Conservation (phyloP, 1,139 yeast genomes). For the Taphrina confusa region DNA sequence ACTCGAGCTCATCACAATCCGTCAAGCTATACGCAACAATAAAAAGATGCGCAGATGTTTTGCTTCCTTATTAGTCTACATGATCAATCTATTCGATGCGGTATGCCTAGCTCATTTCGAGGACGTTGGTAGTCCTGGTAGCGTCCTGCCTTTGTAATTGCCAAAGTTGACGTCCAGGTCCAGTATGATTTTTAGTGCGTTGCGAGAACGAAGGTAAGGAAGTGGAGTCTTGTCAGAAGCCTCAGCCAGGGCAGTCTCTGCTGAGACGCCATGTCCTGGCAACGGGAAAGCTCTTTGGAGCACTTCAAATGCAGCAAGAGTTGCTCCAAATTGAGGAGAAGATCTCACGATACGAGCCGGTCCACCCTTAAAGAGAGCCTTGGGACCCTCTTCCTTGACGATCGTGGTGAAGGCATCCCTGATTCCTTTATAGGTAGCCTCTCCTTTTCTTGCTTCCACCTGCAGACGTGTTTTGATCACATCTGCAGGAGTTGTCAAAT, state of each 20-base stretch:
- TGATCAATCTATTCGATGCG: constrained; percentile 1
- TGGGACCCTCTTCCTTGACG: constrained; percentile 70
- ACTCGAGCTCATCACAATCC: too few species aligned
- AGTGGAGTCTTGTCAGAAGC: constrained; percentile 43
- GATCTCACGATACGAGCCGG: constrained; percentile 92
- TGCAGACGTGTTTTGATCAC: constrained; percentile 95
- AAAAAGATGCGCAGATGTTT: too few species aligned
- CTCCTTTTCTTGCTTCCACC: constrained; percentile 77
- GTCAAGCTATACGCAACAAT: too few species aligned
- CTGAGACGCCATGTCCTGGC: constrained; percentile 49
- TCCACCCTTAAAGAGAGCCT: constrained; percentile 94
- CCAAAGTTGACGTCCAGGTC: constrained; percentile 55
- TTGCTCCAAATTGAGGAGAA: constrained; percentile 96
- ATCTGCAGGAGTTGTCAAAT: constrained; percentile 74
- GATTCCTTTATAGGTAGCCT: constrained; percentile 73
- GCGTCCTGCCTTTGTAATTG: constrained; percentile 19
- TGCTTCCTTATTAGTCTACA: constrained; percentile 4
- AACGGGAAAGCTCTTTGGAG: constrained; percentile 65
- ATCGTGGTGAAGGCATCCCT: constrained; percentile 74
- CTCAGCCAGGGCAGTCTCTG: constrained; percentile 41
- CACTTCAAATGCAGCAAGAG: constrained; percentile 91
- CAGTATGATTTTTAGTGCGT: constrained; percentile 51
- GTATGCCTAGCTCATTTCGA: background rate
- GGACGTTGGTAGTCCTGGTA: constrained; percentile 2
- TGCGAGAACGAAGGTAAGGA: constrained; percentile 50